Evolutionary conservation across 1,139 yeast genomes (phyloP).

Genomic region (Candida glucosophila): DNA sequence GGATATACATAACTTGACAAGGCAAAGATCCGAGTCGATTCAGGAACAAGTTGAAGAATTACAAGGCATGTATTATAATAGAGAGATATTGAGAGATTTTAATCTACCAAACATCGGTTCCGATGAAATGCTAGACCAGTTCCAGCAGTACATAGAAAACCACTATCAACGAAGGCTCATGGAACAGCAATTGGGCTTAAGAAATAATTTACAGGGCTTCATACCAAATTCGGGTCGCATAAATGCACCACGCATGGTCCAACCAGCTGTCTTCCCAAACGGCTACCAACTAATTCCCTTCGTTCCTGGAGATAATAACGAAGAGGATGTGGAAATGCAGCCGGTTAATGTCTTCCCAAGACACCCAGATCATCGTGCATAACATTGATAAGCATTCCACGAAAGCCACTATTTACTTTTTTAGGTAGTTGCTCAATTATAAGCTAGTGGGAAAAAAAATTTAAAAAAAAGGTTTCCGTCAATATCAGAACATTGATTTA

Average conservation of each 20-base stretch:
- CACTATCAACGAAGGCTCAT: conserved; percentile 19
- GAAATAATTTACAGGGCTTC: conserved; percentile 3
- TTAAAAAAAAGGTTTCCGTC: no score
- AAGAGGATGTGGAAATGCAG: conserved; percentile 33
- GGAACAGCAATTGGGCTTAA: conserved; percentile 10
- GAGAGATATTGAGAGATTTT: conserved; percentile 28
- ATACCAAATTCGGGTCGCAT: conserved; percentile 7
- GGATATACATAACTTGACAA: conserved; percentile 24
- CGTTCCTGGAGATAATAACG: no score
- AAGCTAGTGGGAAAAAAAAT: no score
- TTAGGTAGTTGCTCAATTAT: background rate
- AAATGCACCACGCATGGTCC: conserved; percentile 37
- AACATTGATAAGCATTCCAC: conserved; percentile 1
- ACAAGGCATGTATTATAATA: conserved; percentile 13
- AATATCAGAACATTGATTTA: no score
- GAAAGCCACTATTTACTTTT: no score
- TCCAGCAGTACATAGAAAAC: conserved; percentile 23
- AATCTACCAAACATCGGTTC: conserved; percentile 27
- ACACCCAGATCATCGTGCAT: conserved; percentile 5
- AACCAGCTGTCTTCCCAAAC: conserved; percentile 35
- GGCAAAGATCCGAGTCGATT: conserved; percentile 27
- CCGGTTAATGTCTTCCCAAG: conserved; percentile 28
- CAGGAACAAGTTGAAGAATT: no score
- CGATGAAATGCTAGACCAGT: conserved; percentile 33
- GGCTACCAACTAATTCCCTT: conserved; percentile 22